Base-by-base conservation (phyloP, 345 rosid genomes). In the Erysimum cheiranthoides region DNA sequence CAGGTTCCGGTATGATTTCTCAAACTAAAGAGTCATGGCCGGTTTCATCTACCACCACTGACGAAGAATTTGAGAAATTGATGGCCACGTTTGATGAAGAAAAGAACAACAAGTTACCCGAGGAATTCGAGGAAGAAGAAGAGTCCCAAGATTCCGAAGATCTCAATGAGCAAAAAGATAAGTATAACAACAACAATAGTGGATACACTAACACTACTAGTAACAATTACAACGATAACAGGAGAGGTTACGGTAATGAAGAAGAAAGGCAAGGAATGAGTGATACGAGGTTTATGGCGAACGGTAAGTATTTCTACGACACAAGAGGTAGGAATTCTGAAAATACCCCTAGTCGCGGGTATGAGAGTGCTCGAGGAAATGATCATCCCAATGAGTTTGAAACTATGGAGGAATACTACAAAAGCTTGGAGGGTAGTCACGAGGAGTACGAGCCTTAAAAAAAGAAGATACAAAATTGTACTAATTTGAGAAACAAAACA, bases 251-350 rank as follows among this genome's bases (percentile, higher is more conserved):
- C 34, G 76, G 75, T 21, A 63, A 80, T 35, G 81, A 71, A 68
- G 71, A 51, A 35, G 79, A 80, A 80, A 81, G 71, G 65, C 84
- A 86, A 66, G 95, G 90, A 39, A 85, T 82, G 90, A 89, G 91
- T 11, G 88, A 88, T 76, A 86, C 93, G 2, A 81, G 85, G 78
- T 83, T 75, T 56, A 11, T 83, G 80, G 87, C 70, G 57, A 81
- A 82, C 14, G 90, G 91, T 13, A 88, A 73, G 82, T 81, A 78
- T 61, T 80, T 34, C 50, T 56, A 81, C 63, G 61, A 75, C 58
- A 70, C 51, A 8, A 47, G 58, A 31, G 81, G 78, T 16, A 79
- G 59, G 28, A 60, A 13, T 25, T 47, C 83, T 45, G 28, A 51
- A 43, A 40, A 72, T 36, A 50, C 18, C 5, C 77, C 70, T 27